Evolutionary conservation across 2,329 filamentous ascomycete species (phyloP), one percentile per base, ranked within the genome.

Genomic region (Cercospora citrullina): DNA sequence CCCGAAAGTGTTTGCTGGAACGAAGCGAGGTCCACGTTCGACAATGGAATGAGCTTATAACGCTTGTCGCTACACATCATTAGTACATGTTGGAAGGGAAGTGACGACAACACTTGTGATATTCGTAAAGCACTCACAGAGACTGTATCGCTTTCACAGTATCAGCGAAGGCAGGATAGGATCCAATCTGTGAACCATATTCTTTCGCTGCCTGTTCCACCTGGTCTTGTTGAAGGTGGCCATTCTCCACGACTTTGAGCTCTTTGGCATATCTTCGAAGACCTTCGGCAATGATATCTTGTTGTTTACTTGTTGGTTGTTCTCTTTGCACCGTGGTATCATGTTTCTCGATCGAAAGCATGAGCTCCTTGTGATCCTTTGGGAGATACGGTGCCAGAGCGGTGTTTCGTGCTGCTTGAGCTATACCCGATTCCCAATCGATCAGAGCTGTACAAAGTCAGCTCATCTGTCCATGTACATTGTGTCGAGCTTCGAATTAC

Each of bases 391-490:
- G 76, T 36, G 87, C 79, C 12, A 87, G 75, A 0, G 86, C 83
- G 26, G 78, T 73, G 30, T 78, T 75, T 4, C 83, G 75, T 1
- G 93, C 82, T 3, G 85, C 83, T 2, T 78, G 71, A 62, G 85
- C 78, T 66, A 92, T 85, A 67, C 90, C 90, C n/a, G 81, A 77
- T 77, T 93, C 89, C 90, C 90, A 93, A 81, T 94, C 90, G 68
- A 94, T 87, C 3, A 94, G 84, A 0, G 91, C 62, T 64, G 33
- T 10, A 28, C 8, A 58, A 2, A 16, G 28, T 58, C 55, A 58
- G 31, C 48, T 23, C 21, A 30, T 33, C 30, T 30, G 51, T 16
- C n/a, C 36, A 26, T 63, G 21, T 12, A 14, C 12, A 30, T 26
- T 23, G 21, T 62, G 28, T 6, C 12, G 23, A 31, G 23, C 10